Evolutionary conservation across 2,329 filamentous ascomycete species (phyloP).

Genomic region (Blastomyces percursus): DNA sequence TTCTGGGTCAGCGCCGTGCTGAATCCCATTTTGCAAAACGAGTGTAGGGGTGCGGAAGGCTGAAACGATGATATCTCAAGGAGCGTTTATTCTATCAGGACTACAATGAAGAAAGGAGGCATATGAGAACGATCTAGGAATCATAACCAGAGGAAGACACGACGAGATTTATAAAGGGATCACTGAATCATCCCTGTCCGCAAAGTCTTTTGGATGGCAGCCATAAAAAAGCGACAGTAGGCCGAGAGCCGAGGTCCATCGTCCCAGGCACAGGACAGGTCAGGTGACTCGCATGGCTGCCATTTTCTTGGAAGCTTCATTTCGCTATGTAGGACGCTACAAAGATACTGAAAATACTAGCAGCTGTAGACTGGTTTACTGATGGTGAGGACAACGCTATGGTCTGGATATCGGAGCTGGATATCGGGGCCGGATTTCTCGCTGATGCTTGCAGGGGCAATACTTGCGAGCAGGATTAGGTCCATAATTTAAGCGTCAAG

Average conservation of each 20-base stretch:
- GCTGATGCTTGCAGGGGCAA: background rate
- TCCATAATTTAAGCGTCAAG: too few species aligned
- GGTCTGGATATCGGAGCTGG: background rate
- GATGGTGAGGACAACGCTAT: background rate
- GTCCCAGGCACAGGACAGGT: background rate
- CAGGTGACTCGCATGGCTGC: background rate
- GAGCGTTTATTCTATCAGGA: background rate
- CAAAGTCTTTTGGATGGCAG: background rate
- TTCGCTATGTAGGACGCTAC: background rate
- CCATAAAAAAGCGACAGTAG: background rate
- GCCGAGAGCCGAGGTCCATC: background rate
- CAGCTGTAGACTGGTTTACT: too few species aligned
- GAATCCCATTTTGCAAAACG: slow-evolving; percentile 45
- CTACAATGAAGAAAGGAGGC: background rate
- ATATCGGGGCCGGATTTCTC: background rate
- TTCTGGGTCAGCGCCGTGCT: slow-evolving; percentile 52
- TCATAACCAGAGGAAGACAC: background rate
- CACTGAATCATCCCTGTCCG: background rate
- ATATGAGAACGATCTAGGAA: background rate
- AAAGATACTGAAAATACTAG: background rate
- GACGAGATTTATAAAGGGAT: background rate
- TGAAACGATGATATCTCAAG: background rate
- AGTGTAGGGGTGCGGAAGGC: background rate
- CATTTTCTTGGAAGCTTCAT: background rate
- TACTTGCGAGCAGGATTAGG: too few species aligned